These are phyloP conservation scores for Ceratocystis destructans DNA, from an alignment of 2,329 filamentous ascomycete species.

Conservation along the genomic window DNA sequence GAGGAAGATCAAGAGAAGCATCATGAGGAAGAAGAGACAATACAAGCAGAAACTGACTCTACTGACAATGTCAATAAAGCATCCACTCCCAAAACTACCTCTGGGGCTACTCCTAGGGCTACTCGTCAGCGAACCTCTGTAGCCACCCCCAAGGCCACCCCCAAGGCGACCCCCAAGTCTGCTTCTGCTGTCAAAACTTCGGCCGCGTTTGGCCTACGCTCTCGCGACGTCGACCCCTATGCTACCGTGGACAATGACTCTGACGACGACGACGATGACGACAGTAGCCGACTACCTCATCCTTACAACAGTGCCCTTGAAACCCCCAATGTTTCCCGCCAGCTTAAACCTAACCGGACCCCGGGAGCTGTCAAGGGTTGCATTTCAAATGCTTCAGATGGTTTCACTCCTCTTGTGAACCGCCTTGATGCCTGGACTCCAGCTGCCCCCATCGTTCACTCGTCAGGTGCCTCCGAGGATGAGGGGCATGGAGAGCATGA, in stretches of 20 bases:
- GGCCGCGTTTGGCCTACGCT: slow-evolving; percentile 28
- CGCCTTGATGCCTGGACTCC: slow-evolving; percentile 51
- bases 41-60: background rate
- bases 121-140: background rate
- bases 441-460: slow-evolving; percentile 35
- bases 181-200: background rate
- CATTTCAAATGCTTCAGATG: slow-evolving; percentile 30
- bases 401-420: slow-evolving; percentile 50
- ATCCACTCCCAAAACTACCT: background rate
- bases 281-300: slow-evolving; percentile 3
- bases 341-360: slow-evolving; percentile 17
- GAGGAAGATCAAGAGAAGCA: background rate
- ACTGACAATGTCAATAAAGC: background rate
- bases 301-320: slow-evolving; percentile 22
- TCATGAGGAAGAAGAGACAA: background rate
- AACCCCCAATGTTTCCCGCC: slow-evolving; percentile 33
- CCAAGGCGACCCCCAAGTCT: background rate
- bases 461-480: background rate
- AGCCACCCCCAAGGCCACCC: background rate
- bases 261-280: slow-evolving; percentile 41
- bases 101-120: background rate
- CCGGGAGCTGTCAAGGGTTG: slow-evolving; percentile 24
- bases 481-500: background rate
- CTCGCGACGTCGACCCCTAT: slow-evolving; percentile 35
- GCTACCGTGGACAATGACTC: slow-evolving; percentile 29